Evolutionary conservation across 495 filamentous ascomycete species (phyloP), one percentile per base, ranked within the genome.

Genomic region (Coniosporium apollinis): DNA sequence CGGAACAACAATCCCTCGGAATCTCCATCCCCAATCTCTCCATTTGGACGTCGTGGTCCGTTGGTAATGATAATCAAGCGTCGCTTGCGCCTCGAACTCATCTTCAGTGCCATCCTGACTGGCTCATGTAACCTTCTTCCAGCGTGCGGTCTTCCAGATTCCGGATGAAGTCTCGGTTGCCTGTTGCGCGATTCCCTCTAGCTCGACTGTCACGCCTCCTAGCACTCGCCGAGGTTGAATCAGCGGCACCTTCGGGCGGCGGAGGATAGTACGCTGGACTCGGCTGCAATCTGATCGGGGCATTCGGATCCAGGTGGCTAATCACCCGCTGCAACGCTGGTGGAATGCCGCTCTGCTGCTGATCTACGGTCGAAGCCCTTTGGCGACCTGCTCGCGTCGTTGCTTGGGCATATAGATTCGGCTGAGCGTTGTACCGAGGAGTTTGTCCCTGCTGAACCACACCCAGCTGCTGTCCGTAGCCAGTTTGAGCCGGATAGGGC

Each of bases 201-300:
- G 33, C 36, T 47, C 83, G 70, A 41, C 83, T 91, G 15, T 82
- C 78, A 47, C 86, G 73, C 34, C 87, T 66, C 22, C 80, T 66
- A 28, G 77, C 69, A 45, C 73, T 77, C n/a, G 61, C 58, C 20
- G 67, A 52, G 22, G 60, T 69, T 17, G 66, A 54, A 43, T 81
- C 74, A 8, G 76, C 69, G 28, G 79, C 69, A 5, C 84, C 86
- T 42, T 94, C 89, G 2, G 82, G 71, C n/a, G 86, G 86, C 6
- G 89, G 89, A 11, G 89, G 91, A 46, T 94, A 96, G 55, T 99
- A 99, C 5, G 91, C 91, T 2, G 91, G 91, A 39, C 84, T 94
- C 4, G 91, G 91, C 51, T 99, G 91, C 25, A 94, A 56, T 29
- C 91, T 68, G 49, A 99, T 96, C 0, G 91, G 91, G 22, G 85